A percentile compares a stretch with the other conserved stretches of the same genome.
phyloP scores from a whole-genome alignment of 2,329 filamentous ascomycete genomes.

The Ophiostoma ulmi region DNA sequence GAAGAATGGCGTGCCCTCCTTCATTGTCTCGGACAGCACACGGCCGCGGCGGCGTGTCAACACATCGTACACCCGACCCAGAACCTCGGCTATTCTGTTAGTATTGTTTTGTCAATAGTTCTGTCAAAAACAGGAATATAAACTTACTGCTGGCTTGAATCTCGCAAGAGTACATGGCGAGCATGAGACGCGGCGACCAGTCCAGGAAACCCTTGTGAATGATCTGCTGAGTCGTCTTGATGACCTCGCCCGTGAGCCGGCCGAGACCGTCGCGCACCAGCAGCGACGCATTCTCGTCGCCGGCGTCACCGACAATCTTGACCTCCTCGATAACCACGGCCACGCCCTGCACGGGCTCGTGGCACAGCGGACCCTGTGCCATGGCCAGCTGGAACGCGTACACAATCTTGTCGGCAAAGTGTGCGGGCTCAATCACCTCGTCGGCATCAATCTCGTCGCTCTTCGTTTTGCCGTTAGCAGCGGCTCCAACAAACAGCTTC shows the following conservation, averaged over 20 bases:
- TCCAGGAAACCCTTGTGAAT: slow-evolving; percentile 84
- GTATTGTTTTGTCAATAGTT: not conserved
- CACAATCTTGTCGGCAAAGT: slow-evolving; percentile 82
- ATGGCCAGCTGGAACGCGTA: slow-evolving; percentile 94
- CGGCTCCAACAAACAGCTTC: slow-evolving; percentile 54
- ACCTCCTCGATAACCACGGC: slow-evolving; percentile 86
- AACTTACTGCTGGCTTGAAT: slow-evolving; percentile 83
- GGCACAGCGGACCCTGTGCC: slow-evolving; percentile 81
- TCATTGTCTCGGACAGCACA: slow-evolving; percentile 85
- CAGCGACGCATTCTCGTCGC: slow-evolving; percentile 28
- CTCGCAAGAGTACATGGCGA: slow-evolving; percentile 97
- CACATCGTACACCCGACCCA: slow-evolving; percentile 94
- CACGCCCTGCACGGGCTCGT: slow-evolving; percentile 88
- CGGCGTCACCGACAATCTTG: slow-evolving; percentile 52
- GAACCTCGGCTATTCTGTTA: slow-evolving; percentile 66
- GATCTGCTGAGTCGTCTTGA: slow-evolving; percentile 79
- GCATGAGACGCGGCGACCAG: slow-evolving; percentile 90
- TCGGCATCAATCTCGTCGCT: slow-evolving; percentile 38
- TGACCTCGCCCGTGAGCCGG: slow-evolving; percentile 85
- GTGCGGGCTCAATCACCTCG: slow-evolving; percentile 53
- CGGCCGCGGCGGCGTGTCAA: slow-evolving; percentile 87
- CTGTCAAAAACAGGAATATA: not conserved
- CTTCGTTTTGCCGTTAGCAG: slow-evolving; percentile 34
- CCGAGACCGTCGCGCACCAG: slow-evolving; percentile 57
- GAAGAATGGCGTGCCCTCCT: slow-evolving; percentile 94